phyloP scores from a whole-genome alignment of 805 yeast species.

The Cyberlindnera maritima region DNA sequence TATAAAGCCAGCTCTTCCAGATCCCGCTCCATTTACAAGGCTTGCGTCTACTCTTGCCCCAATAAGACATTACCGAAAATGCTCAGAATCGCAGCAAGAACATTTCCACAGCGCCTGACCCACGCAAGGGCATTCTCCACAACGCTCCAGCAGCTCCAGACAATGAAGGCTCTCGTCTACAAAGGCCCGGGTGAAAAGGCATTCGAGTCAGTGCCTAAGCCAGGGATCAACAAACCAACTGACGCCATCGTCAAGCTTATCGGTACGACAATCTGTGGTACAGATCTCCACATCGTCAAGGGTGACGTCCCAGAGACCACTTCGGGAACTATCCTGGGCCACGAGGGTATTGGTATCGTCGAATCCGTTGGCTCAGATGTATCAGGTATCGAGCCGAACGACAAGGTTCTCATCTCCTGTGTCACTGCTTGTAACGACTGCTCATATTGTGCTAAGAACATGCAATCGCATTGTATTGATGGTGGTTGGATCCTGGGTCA shows the following conservation, averaged over 20 bases:
- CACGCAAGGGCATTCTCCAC: background rate
- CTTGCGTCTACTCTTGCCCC: too few species aligned
- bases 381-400: constrained; percentile 49
- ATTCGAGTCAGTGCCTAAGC: constrained; percentile 39
- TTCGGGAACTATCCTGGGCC: constrained; percentile 53
- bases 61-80: background rate
- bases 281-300: constrained; percentile 59
- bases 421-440: constrained; percentile 61
- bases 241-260: constrained; percentile 57
- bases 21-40: too few species aligned
- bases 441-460: constrained; percentile 50
- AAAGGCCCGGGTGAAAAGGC: constrained; percentile 41
- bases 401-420: constrained; percentile 62
- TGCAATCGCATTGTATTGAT: constrained; percentile 59
- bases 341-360: constrained; percentile 59
- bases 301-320: constrained; percentile 58
- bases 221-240: constrained; percentile 42
- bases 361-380: constrained; percentile 48
- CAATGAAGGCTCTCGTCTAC: constrained; percentile 47
- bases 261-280: constrained; percentile 63
- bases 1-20: too few species aligned
- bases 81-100: background rate
- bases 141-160: background rate
- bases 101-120: background rate
- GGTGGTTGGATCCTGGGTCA: constrained; percentile 57